Evolutionary conservation across 2,329 filamentous ascomycete genomes (phyloP).

Genomic region (Emericellopsis cladophorae): DNA sequence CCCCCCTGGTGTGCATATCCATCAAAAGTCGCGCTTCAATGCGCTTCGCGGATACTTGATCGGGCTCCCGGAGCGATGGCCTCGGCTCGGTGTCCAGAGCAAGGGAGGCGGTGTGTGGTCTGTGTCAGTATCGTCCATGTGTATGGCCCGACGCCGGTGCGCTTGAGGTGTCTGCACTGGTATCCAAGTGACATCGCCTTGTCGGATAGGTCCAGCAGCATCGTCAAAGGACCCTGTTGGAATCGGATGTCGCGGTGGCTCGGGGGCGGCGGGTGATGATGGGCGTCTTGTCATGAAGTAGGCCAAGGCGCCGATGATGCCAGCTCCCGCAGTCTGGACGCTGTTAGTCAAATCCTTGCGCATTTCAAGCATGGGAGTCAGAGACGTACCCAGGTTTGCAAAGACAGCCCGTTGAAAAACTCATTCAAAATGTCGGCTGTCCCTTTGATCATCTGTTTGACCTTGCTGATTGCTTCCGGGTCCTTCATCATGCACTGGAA

Average conservation of each 20-base stretch:
- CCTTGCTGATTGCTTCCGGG: conserved; percentile 62
- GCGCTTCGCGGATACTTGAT: conserved; percentile 28
- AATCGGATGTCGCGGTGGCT: no score
- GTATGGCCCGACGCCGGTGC: conserved; percentile 22
- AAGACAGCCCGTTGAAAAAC: conserved; percentile 81
- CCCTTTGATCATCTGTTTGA: conserved; percentile 73
- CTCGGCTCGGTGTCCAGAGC: conserved; percentile 25
- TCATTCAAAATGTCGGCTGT: conserved; percentile 89
- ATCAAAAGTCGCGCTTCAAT: conserved; percentile 20
- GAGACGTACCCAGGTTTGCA: conserved; percentile 54
- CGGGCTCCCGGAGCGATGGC: conserved; percentile 37
- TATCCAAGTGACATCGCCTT: conserved; percentile 29
- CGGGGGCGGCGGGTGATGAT: conserved; percentile 35
- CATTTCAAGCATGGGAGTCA: neutral
- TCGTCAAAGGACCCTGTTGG: conserved; percentile 3
- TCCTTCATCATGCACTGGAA: conserved; percentile 79
- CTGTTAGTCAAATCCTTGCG: conserved; percentile 5
- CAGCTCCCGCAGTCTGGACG: neutral
- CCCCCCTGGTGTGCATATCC: neutral
- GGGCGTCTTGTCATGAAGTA: conserved; percentile 33
- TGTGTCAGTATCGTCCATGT: conserved; percentile 34
- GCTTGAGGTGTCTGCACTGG: conserved; percentile 35
- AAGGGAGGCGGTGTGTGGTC: conserved; percentile 34
- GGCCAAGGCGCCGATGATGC: conserved; percentile 34
- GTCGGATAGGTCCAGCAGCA: conserved; percentile 10